These are phyloP conservation scores for Poa pratensis DNA, from an alignment of 176 grass and related monocot species.

Conservation along the genomic window DNA sequence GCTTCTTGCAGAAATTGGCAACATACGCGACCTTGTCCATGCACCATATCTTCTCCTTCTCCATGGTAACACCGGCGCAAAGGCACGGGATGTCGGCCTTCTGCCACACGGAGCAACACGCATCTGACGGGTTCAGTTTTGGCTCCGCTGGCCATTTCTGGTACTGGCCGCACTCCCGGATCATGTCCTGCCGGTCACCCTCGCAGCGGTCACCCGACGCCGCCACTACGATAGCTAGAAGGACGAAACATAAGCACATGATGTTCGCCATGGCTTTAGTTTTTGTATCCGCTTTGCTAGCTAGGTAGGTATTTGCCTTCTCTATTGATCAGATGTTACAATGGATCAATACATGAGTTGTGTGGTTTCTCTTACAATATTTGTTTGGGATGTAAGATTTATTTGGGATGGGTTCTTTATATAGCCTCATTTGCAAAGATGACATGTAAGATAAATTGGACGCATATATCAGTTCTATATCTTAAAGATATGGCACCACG, in stretches of 20 bases:
- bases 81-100: conserved; percentile 3
- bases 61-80: neutral
- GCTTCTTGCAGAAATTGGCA: conserved; percentile 26
- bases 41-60: conserved; percentile 7
- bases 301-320: neutral
- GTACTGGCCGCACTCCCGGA: neutral
- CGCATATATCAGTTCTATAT: neutral
- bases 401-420: neutral
- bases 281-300: neutral
- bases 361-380: neutral
- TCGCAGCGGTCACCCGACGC: neutral
- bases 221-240: neutral
- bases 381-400: neutral
- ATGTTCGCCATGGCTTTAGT: neutral
- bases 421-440: neutral
- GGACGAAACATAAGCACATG: neutral
- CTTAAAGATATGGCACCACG: neutral
- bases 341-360: neutral
- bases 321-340: neutral
- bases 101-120: neutral
- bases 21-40: conserved; percentile 13
- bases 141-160: neutral
- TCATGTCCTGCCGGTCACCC: neutral
- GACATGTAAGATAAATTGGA: neutral
- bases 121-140: neutral